Evolutionary conservation across 305 asterid species (phyloP), one percentile per base, ranked within the genome.

Genomic region (Fraxinus latifolia): DNA sequence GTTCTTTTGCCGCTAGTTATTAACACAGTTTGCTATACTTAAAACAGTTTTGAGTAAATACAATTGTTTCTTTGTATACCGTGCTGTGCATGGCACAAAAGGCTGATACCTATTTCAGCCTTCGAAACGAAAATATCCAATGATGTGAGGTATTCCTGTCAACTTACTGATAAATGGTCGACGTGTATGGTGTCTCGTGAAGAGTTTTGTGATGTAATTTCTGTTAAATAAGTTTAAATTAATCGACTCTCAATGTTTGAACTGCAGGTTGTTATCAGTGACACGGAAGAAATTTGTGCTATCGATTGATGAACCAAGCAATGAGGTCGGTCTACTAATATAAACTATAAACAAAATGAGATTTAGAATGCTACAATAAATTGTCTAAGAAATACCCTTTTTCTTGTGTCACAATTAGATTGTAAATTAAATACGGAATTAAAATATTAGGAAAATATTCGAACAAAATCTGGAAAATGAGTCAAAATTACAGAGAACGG

Each of bases 271-370:
- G 91, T 91, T 81, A 90, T 94, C 78, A 94, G 85, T 50, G 95
- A 90, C 83, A 91, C 95, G 5, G 93, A 91, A 87, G 96, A 94
- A 94, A 85, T 90, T 94, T 50, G 74, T 94, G 33, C 89, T 94
- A 72, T 82, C 88, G 74, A 83, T 90, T 27, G 95, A 92, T 79
- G 95, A 92, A 86, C 82, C 86, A 74, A 89, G 86, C 86, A 92
- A 91, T 62, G 95, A 91, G 97, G 97, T 92, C 1, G 21, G 84
- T 75, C 55, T 79, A 4, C 14, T 23, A 0, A 7, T 25, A 65
- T 33, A 25, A 25, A 58, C 67, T 17, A 55, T 4, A 55, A 17
- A 55, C 23, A 55, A n/a, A 17, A 55, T 55, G 67, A 14, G 58
- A 47, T 2, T 2, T 47, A 3, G 58, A 47, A 47, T 47, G 1